These are phyloP conservation scores for Mimosa bimucronata DNA, from an alignment of 306 rosid species.

Conservation along the genomic window DNA sequence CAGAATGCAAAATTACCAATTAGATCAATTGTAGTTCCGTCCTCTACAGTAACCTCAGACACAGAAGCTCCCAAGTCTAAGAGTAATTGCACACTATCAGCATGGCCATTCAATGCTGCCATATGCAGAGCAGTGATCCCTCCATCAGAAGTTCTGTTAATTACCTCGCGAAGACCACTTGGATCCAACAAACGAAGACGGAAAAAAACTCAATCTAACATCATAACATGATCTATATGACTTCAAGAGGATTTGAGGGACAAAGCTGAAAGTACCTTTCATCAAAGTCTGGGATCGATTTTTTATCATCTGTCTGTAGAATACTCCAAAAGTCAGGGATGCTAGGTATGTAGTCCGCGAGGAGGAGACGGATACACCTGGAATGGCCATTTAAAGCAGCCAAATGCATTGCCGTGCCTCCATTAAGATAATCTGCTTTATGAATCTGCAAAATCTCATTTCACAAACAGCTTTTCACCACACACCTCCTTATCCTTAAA, in stretches of 20 bases:
- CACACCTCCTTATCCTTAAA: neutral
- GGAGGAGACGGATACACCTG: conserved; percentile 80
- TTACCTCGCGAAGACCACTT: conserved; percentile 69
- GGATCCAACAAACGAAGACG: conserved; percentile 35
- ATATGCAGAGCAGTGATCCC: conserved; percentile 96
- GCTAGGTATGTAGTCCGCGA: conserved; percentile 88
- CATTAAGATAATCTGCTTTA: conserved; percentile 88
- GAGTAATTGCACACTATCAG: conserved; percentile 83
- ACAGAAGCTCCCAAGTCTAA: conserved; percentile 90
- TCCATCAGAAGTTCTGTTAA: conserved; percentile 87
- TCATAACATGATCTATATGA: conserved; percentile 29
- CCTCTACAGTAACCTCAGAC: conserved; percentile 76
- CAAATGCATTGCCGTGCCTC: conserved; percentile 93
- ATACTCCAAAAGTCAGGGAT: conserved; percentile 61
- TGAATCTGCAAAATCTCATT: conserved; percentile 67
- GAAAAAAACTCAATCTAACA: conserved; percentile 37
- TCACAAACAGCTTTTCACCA: conserved; percentile 21
- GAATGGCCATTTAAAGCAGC: conserved; percentile 96
- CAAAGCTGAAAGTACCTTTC: conserved; percentile 52
- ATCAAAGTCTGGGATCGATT: conserved; percentile 63
- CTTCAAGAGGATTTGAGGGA: conserved; percentile 29
- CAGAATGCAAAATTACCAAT: conserved; percentile 57
- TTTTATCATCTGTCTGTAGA: conserved; percentile 47
- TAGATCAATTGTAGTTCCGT: conserved; percentile 89
- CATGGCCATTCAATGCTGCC: conserved; percentile 95